Base-by-base conservation (phyloP, 768 basidiomycete genomes). In the Suillus sp. region DNA sequence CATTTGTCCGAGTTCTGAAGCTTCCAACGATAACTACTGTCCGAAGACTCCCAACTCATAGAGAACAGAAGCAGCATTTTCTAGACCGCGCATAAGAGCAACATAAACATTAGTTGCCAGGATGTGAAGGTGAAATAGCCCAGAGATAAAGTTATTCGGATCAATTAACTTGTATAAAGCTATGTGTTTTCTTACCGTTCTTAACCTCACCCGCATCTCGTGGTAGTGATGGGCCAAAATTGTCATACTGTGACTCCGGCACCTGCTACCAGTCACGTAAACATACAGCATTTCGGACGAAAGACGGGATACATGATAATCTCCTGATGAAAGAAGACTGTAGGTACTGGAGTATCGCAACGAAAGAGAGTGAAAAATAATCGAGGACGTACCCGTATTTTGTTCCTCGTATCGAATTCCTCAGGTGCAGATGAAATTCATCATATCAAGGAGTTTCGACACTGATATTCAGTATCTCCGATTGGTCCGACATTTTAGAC, bases 391-490 rank as follows among this genome's bases (percentile, higher is more conserved):
- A 77, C 78, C 77, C 69, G 81, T 86, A 86, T 85, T 75, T 74
- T 84, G 73, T 76, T 79, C 67, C 70, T 72, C 62, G 64, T 68
- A 62, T 72, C 72, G 51, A 66, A 65, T 22, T 71, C 71, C 55
- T 69, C 74, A 45, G 81, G 22, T 71, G 68, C 47, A 77, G 54
- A 18, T 76, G 47, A 79, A 78, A 61, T 79, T 83, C 80, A 68
- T 93, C 10, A n/a, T 13, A 45, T 45, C 92, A 64, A 94, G 75
- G 57, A 92, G 81, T 71, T 94, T 93, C 4, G 90, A 84, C 25
- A 83, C 86, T 11, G 78, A 37, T 64, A 70, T 61, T 66, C 62
- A 53, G 66, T 48, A 67, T 67, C 62, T 35, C 25, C 47, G 16
- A 16, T 32, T 62, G 66, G 56, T 48, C 50, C 25, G 59, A 55